A percentile compares a stretch with the other conserved stretches of the same genome.
phyloP scores from a whole-genome alignment of 2,329 filamentous ascomycete genomes.

The Gyromitra esculenta region DNA sequence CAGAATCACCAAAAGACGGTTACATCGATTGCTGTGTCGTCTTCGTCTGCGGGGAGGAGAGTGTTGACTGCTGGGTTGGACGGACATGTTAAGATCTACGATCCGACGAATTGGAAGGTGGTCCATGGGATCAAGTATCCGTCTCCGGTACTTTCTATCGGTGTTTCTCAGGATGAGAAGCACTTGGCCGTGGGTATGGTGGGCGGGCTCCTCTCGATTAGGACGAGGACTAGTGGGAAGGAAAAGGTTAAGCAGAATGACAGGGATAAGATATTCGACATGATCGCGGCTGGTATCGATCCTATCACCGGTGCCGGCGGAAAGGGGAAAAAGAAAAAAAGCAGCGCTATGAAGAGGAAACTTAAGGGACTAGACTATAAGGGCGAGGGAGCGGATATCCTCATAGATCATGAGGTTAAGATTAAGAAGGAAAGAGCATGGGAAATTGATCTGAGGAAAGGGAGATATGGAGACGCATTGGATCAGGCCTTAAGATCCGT shows the following conservation, averaged over 20 bases:
- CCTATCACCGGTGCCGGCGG: slow-evolving; percentile 62
- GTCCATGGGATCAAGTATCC: slow-evolving; percentile 95
- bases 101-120: slow-evolving; percentile 93
- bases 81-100: slow-evolving; percentile 96
- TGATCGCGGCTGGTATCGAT: slow-evolving; percentile 53
- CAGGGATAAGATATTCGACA: slow-evolving; percentile 72
- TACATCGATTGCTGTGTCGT: slow-evolving; percentile 70
- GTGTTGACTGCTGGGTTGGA: slow-evolving; percentile 90
- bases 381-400: slow-evolving; percentile 85
- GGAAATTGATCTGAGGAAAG: slow-evolving; percentile 83
- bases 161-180: slow-evolving; percentile 81
- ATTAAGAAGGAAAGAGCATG: slow-evolving; percentile 76
- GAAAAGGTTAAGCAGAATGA: slow-evolving; percentile 80
- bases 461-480: slow-evolving; percentile 78
- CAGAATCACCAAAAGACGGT: slow-evolving; percentile 98
- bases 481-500: slow-evolving; percentile 73
- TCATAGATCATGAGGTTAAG: slow-evolving; percentile 78
- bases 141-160: slow-evolving; percentile 85
- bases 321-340: slow-evolving; percentile 62
- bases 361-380: slow-evolving; percentile 78
- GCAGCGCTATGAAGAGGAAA: slow-evolving; percentile 65
- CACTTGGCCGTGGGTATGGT: slow-evolving; percentile 96
- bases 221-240: slow-evolving; percentile 84
- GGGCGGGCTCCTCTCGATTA: slow-evolving; percentile 88
- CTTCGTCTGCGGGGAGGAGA: slow-evolving; percentile 70